Evolutionary conservation across 1,284 basidiomycete species (phyloP).

Genomic region (Ustilago xerochloae): DNA sequence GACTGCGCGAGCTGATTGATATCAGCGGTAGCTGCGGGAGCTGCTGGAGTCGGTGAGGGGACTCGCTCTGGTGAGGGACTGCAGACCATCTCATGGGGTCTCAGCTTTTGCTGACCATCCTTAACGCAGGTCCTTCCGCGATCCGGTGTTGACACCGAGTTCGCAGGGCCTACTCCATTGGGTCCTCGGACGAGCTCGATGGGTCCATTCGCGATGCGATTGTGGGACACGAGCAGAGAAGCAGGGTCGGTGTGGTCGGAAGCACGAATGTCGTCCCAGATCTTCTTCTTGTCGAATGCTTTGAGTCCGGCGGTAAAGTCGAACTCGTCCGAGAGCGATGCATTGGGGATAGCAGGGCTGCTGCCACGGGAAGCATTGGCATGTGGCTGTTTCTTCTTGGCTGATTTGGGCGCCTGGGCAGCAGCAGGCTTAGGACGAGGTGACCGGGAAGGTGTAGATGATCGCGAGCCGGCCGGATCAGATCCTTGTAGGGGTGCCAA

Average conservation of each 20-base stretch:
- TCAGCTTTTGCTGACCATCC: slow-evolving; percentile 45
- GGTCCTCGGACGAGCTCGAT: slow-evolving; percentile 33
- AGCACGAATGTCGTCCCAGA: slow-evolving; percentile 50
- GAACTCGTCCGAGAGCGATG: slow-evolving; percentile 36
- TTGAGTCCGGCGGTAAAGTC: slow-evolving; percentile 44
- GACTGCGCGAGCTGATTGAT: neutral
- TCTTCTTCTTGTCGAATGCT: slow-evolving; percentile 50
- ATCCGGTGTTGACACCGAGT: slow-evolving; percentile 31
- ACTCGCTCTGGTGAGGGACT: slow-evolving; percentile 35
- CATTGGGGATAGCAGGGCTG: slow-evolving; percentile 34
- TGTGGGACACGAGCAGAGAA: slow-evolving; percentile 40
- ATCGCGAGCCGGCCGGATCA: slow-evolving; percentile 24
- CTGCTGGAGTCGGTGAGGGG: slow-evolving; percentile 11
- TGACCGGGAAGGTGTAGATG: slow-evolving; percentile 43
- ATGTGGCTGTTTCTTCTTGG: slow-evolving; percentile 28
- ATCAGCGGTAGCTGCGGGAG: neutral
- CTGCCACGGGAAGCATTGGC: slow-evolving; percentile 9
- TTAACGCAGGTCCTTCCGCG: slow-evolving; percentile 28
- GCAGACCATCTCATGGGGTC: slow-evolving; percentile 42
- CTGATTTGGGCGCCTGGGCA: slow-evolving; percentile 14
- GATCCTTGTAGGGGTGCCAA: slow-evolving; percentile 13
- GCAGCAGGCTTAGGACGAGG: slow-evolving; percentile 32
- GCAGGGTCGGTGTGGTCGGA: slow-evolving; percentile 44
- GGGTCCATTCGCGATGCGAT: slow-evolving; percentile 27
- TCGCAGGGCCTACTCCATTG: slow-evolving; percentile 43